A percentile compares a stretch with the other conserved stretches of the same genome.
Conservation (phyloP, 2,329 filamentous ascomycete genomes). For the Sporothrix luriei region DNA sequence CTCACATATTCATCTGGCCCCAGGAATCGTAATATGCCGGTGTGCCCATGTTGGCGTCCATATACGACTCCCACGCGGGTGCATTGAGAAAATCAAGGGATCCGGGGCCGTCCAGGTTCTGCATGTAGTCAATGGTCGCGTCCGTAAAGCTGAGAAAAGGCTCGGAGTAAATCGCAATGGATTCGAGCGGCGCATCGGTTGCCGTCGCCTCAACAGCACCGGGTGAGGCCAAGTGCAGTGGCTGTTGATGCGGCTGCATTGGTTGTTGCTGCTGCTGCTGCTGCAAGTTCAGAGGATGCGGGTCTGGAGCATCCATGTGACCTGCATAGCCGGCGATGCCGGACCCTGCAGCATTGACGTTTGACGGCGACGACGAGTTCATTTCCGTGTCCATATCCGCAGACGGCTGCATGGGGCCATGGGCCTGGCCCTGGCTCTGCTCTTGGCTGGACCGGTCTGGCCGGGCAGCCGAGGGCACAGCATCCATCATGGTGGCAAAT, state of each 20-base stretch:
- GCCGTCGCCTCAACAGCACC: not conserved
- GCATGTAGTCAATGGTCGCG: conserved; percentile 39
- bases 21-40: conserved; percentile 29
- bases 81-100: conserved; percentile 32
- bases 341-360: not conserved
- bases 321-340: not conserved
- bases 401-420: not conserved
- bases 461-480: not conserved
- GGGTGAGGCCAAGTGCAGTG: not conserved
- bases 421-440: not conserved
- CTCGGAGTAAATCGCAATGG: conserved; percentile 14
- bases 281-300: not conserved
- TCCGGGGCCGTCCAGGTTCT: conserved; percentile 37
- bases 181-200: conserved; percentile 20
- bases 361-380: not conserved
- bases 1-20: conserved; percentile 7
- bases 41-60: conserved; percentile 30
- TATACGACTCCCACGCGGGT: conserved; percentile 31
- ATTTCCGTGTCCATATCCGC: conserved; percentile 9
- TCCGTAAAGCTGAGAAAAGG: conserved; percentile 34
- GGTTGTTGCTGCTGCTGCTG: not conserved
- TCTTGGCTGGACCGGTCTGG: not conserved
- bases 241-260: not conserved
- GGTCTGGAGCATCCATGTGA: not conserved
- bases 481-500: conserved; percentile 3